Conservation (phyloP, 2,329 filamentous ascomycete genomes). For the Pyrenochaeta sp. region DNA sequence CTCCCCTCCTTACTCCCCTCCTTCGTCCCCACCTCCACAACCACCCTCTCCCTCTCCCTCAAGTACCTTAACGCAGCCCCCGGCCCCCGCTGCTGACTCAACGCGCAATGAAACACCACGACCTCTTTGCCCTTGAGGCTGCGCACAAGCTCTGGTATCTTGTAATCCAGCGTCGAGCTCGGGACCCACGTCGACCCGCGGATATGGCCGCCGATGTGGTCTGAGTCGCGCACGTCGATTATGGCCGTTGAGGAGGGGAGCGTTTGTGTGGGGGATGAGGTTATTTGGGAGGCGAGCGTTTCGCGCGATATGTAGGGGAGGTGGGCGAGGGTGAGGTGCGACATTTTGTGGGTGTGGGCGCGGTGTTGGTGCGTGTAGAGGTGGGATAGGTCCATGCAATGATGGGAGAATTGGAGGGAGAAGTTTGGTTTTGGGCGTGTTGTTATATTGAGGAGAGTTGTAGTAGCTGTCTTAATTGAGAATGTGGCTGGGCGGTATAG, state of each 20-base stretch:
- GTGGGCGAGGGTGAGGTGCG: constrained; percentile 65
- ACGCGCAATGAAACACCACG: constrained; percentile 92
- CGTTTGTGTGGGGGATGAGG: constrained; percentile 28
- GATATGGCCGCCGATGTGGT: constrained; percentile 93
- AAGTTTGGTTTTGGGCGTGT: constrained; percentile 3
- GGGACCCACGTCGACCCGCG: constrained; percentile 78
- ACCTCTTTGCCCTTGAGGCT: constrained; percentile 77
- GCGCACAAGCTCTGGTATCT: constrained; percentile 82
- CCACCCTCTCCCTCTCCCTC: constrained; percentile 68
- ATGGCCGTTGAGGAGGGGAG: constrained; percentile 65
- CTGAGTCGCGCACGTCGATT: constrained; percentile 89
- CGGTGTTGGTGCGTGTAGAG: constrained; percentile 23
- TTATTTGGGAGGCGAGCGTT: constrained; percentile 63
- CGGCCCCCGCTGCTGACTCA: constrained; percentile 90
- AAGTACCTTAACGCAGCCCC: constrained; percentile 82
- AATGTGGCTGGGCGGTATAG: background rate
- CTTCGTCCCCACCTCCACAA: constrained; percentile 29
- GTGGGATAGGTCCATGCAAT: constrained; percentile 26
- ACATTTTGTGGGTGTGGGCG: constrained; percentile 12
- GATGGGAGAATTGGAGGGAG: background rate
- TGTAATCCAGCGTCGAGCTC: constrained; percentile 73
- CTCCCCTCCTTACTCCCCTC: constrained; percentile 25
- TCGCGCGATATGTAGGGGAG: constrained; percentile 72
- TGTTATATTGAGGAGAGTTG: background rate
- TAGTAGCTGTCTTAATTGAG: background rate